Evolutionary conservation across 75 land plant genomes (phyloP).

Genomic region (Sequoia sempervirens): DNA sequence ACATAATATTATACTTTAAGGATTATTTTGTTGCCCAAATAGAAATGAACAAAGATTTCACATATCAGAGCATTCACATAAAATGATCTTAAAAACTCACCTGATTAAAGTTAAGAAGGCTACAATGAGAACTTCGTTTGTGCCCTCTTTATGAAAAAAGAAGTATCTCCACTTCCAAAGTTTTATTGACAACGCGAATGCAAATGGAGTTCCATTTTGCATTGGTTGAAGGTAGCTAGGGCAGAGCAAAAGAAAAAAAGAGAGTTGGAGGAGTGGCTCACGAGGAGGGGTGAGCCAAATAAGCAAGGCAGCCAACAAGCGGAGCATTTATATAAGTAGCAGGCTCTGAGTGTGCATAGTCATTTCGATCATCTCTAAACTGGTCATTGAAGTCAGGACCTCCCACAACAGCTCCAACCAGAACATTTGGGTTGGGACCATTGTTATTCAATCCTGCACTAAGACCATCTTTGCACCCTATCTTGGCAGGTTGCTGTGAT

Average conservation of each 20-base stretch:
- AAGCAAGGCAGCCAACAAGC: constrained; percentile 73
- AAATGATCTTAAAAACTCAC: too few relatives aligned
- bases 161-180: too few relatives aligned
- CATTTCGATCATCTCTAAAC: constrained; percentile 52
- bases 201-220: background rate
- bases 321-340: constrained; percentile 85
- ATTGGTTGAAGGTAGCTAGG: background rate
- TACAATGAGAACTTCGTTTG: too few relatives aligned
- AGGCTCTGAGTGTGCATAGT: constrained; percentile 68
- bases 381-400: constrained; percentile 70
- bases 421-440: constrained; percentile 69
- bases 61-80: too few relatives aligned
- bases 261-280: background rate
- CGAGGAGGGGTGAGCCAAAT: background rate
- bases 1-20: too few relatives aligned
- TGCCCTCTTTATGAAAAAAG: too few relatives aligned
- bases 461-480: constrained; percentile 46
- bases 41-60: too few relatives aligned
- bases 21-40: too few relatives aligned
- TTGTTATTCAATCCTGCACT: constrained; percentile 25
- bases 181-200: too few relatives aligned
- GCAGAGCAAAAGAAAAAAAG: too few relatives aligned
- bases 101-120: too few relatives aligned
- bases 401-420: constrained; percentile 76
- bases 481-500: too few relatives aligned